phyloP scores from a whole-genome alignment of 306 rosid genomes.

The Lathyrus aphaca region DNA sequence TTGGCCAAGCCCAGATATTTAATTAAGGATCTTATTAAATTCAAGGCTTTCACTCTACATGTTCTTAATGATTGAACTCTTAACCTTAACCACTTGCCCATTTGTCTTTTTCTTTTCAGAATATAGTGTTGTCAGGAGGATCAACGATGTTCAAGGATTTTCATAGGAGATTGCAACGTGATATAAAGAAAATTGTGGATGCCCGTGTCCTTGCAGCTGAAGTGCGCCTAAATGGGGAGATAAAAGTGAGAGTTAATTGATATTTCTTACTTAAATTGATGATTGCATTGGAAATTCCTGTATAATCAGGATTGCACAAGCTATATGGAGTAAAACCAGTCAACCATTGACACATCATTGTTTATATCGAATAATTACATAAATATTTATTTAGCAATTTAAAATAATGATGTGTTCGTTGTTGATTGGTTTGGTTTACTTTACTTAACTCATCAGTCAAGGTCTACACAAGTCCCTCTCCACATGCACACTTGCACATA shows the following conservation, averaged over 20 bases:
- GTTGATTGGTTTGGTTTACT: conserved; percentile 13
- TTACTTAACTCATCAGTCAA: neutral
- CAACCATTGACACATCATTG: neutral
- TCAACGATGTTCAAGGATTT: conserved; percentile 99
- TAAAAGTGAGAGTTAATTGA: conserved; percentile 57
- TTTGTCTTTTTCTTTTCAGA: conserved; percentile 56
- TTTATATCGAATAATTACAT: conserved; percentile 6
- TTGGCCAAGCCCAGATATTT: conserved; percentile 19
- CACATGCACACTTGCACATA: neutral
- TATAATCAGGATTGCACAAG: conserved; percentile 13
- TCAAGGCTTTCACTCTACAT: conserved; percentile 16
- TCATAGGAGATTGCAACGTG: conserved; percentile 96
- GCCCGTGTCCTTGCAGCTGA: conserved; percentile 88
- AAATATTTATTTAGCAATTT: neutral
- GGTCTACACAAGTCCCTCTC: neutral
- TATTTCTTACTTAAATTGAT: conserved; percentile 13
- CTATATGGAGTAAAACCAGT: conserved; percentile 21
- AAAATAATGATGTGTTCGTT: conserved; percentile 16
- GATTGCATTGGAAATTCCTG: conserved; percentile 9
- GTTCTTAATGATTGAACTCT: conserved; percentile 7
- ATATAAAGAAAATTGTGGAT: conserved; percentile 90
- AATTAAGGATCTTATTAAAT: conserved; percentile 2
- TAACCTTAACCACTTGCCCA: conserved; percentile 5
- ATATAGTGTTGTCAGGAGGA: conserved; percentile 94
- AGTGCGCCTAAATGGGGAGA: conserved; percentile 73